Base-by-base conservation (phyloP, 495 filamentous ascomycete species). In the Baudoinia panamericana region DNA sequence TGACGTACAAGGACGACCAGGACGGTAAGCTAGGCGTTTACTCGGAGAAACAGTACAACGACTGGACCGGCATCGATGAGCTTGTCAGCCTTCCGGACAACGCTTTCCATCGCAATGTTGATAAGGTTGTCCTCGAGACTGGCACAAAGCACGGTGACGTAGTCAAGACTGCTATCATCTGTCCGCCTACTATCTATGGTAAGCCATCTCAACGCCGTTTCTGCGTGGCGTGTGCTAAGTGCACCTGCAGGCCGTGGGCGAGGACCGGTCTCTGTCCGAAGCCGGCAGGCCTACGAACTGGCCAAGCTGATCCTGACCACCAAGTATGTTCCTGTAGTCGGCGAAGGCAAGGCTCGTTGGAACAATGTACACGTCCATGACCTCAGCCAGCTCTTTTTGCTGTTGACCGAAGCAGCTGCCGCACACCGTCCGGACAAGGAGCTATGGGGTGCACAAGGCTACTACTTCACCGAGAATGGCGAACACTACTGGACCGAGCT, bases 301-400 rank as follows among this genome's bases (percentile, higher is more conserved):
- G 60, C 67, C 13, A 57, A 63, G 5, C 57, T 59, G 12, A 73
- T 74, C 1, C 58, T 88, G 6, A 52, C 76, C 53, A 60, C 69
- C 17, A 72, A 77, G 26, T 67, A 75, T 49, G 76, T 69, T 4
- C 67, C 84, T 35, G 56, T 76, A 26, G 61, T 85, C 8, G 72
- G 69, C 0, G 64, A 68, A 10, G 82, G 82, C 3, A 65, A 74
- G 50, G 72, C 74, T 21, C 56, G 74, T 45, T 88, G 84, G 82
- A 75, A 80, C 45, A 68, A 81, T 55, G 67, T 87, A 28, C 74
- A 87, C 56, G 63, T 90, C 17, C 64, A 73, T 11, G 83, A 90
- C 56, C 61, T 90, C 8, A 70, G 69, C 42, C 64, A 70, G 18
- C 59, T 82, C 17, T 85, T 74, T 54, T 56, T 79, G 3, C 56